These are phyloP conservation scores for Grosmannia penicillata DNA, from an alignment of 2,329 filamentous ascomycete genomes.

Conservation along the genomic window DNA sequence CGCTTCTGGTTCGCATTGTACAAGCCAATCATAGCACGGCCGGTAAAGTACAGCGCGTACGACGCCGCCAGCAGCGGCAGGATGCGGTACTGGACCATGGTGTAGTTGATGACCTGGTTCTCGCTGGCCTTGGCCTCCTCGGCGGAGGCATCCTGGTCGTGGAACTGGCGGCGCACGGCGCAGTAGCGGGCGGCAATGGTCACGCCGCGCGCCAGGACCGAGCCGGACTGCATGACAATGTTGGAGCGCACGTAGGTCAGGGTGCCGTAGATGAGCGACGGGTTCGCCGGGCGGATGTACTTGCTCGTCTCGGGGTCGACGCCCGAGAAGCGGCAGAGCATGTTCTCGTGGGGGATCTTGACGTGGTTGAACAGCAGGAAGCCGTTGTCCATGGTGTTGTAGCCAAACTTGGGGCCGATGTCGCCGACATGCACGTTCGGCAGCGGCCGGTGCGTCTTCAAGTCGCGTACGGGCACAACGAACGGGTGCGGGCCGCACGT, in stretches of 20 bases:
- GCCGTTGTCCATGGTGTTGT: slow-evolving; percentile 73
- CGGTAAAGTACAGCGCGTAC: slow-evolving; percentile 68
- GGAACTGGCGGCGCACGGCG: slow-evolving; percentile 62
- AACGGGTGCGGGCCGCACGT: slow-evolving; percentile 66
- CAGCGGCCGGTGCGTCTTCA: slow-evolving; percentile 51
- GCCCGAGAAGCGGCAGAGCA: slow-evolving; percentile 57
- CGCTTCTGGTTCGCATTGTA: slow-evolving; percentile 59
- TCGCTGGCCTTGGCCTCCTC: slow-evolving; percentile 48
- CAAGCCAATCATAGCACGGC: slow-evolving; percentile 58
- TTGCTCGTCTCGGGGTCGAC: slow-evolving; percentile 54
- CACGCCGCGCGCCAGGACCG: slow-evolving; percentile 57
- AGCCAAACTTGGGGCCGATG: slow-evolving; percentile 68
- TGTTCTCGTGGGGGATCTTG: slow-evolving; percentile 59
- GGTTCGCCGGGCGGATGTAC: slow-evolving; percentile 51
- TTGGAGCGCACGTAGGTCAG: slow-evolving; percentile 61
- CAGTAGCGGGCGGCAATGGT: slow-evolving; percentile 66
- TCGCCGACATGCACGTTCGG: slow-evolving; percentile 61
- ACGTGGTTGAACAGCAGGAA: slow-evolving; percentile 65
- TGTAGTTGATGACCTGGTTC: slow-evolving; percentile 67
- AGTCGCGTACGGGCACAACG: slow-evolving; percentile 57
- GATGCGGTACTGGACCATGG: slow-evolving; percentile 63
- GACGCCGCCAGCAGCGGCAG: slow-evolving; percentile 59
- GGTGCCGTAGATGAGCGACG: slow-evolving; percentile 59
- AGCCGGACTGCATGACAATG: slow-evolving; percentile 60
- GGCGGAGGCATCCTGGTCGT: slow-evolving; percentile 35